Conservation (phyloP, 495 filamentous ascomycete genomes). For the Annulohypoxylon nitens region DNA sequence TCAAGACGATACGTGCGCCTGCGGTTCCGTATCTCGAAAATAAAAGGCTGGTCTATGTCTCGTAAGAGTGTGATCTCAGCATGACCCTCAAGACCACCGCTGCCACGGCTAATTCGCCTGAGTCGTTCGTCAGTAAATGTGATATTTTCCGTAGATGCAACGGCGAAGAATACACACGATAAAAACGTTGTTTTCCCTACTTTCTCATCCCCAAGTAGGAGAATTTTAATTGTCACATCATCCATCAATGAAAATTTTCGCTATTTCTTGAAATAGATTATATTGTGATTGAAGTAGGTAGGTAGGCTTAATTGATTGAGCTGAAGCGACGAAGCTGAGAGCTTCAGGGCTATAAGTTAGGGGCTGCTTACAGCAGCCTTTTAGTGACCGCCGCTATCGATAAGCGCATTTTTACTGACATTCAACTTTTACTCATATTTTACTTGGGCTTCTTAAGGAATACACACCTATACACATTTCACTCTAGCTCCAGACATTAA, state of each 20-base stretch:
- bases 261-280: constrained; percentile 7
- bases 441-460: constrained; percentile 7
- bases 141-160: not conserved
- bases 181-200: constrained; percentile 91
- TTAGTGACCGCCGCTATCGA: constrained; percentile 37
- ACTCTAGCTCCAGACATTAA: constrained; percentile 6
- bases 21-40: constrained; percentile 77
- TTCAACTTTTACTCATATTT: constrained; percentile 27
- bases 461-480: not conserved
- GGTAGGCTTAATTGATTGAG: not conserved
- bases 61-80: constrained; percentile 68
- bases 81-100: constrained; percentile 53
- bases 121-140: constrained; percentile 19
- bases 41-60: constrained; percentile 85
- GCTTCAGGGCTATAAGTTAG: not conserved
- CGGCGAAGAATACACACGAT: constrained; percentile 72
- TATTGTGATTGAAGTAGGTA: not conserved
- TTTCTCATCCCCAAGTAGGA: constrained; percentile 82
- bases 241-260: constrained; percentile 52
- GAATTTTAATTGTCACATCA: constrained; percentile 70
- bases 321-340: not conserved
- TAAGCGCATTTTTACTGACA: constrained; percentile 30
- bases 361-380: constrained; percentile 25
- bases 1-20: constrained; percentile 75
- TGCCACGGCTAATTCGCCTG: constrained; percentile 65